Percentiles rank a stretch among this genome's conserved stretches.
phyloP scores from a whole-genome alignment of 768 basidiomycete species.

The Fistulinella prunicolor region DNA sequence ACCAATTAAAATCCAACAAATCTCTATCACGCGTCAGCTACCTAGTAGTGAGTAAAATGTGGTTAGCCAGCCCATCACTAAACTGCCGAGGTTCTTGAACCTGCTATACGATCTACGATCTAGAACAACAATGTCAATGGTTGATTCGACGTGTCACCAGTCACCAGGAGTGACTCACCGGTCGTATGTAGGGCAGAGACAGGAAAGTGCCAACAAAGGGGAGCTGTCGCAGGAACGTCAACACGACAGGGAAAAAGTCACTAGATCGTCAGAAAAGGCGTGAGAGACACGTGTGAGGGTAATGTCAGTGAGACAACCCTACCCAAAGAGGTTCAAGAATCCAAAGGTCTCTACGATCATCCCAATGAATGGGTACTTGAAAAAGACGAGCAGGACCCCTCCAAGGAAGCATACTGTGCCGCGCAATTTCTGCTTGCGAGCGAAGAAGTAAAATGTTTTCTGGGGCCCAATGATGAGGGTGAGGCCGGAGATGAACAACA shows the following conservation, averaged over 20 bases:
- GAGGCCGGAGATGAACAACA: slow-evolving; percentile 91
- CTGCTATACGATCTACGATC: slow-evolving; percentile 78
- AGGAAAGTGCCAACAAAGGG: slow-evolving; percentile 88
- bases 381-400: slow-evolving; percentile 88
- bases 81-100: slow-evolving; percentile 74
- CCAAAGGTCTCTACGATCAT: slow-evolving; percentile 94
- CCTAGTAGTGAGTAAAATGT: slow-evolving; percentile 1
- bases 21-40: slow-evolving; percentile 10
- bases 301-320: not conserved
- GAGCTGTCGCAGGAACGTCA: slow-evolving; percentile 94
- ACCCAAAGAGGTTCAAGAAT: slow-evolving; percentile 98
- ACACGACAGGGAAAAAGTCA: slow-evolving; percentile 98
- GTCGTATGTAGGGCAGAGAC: slow-evolving; percentile 82
- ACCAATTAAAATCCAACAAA: slow-evolving; percentile 15
- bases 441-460: slow-evolving; percentile 98
- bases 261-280: slow-evolving; percentile 40
- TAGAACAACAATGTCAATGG: slow-evolving; percentile 29
- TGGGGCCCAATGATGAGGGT: slow-evolving; percentile 96
- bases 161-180: slow-evolving; percentile 45
- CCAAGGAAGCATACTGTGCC: slow-evolving; percentile 87
- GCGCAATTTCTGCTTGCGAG: slow-evolving; percentile 90
- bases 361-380: slow-evolving; percentile 94
- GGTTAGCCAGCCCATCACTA: slow-evolving; percentile 29
- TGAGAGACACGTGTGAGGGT: slow-evolving; percentile 1
- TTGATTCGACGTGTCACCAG: not conserved